A percentile compares a stretch with the other conserved stretches of the same genome.
phyloP scores from a whole-genome alignment of 768 basidiomycete genomes.

The Ramaria sp. region DNA sequence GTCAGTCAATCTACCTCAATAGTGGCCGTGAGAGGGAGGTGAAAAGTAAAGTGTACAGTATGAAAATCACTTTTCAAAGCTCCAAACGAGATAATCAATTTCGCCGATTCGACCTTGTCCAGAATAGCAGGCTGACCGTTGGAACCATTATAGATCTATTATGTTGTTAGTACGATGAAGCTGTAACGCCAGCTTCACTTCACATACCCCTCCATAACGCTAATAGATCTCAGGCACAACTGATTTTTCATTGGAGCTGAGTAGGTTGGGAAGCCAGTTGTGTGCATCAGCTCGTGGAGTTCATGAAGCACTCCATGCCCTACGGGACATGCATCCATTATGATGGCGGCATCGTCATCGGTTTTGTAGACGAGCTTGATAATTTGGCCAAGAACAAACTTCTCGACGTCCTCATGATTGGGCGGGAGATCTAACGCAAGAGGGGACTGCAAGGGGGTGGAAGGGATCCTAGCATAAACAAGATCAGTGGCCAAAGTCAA shows the following conservation, averaged over 20 bases:
- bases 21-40: conserved; percentile 43
- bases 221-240: conserved; percentile 57
- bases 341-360: conserved; percentile 52
- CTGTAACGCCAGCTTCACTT: background rate
- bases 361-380: conserved; percentile 50
- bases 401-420: conserved; percentile 49
- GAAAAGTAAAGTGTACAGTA: too few relatives aligned
- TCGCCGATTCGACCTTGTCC: conserved; percentile 62
- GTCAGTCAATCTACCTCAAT: conserved; percentile 40
- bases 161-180: background rate
- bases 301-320: conserved; percentile 60
- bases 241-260: conserved; percentile 73
- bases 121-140: conserved; percentile 56
- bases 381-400: conserved; percentile 67
- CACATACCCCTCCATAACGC: conserved; percentile 70
- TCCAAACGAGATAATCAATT: conserved; percentile 67
- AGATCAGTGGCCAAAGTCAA: conserved; percentile 80
- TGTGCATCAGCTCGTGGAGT: conserved; percentile 46
- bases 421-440: conserved; percentile 36
- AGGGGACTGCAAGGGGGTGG: conserved; percentile 49
- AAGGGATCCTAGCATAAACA: conserved; percentile 54
- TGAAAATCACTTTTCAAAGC: conserved; percentile 62
- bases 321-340: conserved; percentile 73
- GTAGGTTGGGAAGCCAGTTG: conserved; percentile 65
- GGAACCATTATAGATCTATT: conserved; percentile 66